Evolutionary conservation across 345 rosid species (phyloP).

Genomic region (Angophora floribunda): DNA sequence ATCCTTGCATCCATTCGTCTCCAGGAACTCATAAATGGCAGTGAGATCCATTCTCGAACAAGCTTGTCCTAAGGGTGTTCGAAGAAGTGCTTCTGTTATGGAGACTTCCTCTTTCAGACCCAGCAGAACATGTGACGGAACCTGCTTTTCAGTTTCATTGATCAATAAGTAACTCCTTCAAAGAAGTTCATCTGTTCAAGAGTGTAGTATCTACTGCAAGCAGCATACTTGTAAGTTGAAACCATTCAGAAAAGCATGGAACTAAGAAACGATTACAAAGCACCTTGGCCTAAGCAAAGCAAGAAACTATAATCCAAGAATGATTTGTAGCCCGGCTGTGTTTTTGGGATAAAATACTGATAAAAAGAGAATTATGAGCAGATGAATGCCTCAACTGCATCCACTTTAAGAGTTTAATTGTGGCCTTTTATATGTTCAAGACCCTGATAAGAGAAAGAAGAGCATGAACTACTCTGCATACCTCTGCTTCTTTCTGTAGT

Average conservation of each 20-base stretch:
- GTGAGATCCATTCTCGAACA: constrained; percentile 32
- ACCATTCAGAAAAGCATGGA: not conserved
- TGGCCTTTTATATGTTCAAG: not conserved
- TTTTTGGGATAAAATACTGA: not conserved
- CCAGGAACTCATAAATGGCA: constrained; percentile 36
- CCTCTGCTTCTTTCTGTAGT: constrained; percentile 40
- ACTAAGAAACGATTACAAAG: not conserved
- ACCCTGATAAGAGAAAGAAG: not conserved
- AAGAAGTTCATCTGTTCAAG: not conserved
- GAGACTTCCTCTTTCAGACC: constrained; percentile 18
- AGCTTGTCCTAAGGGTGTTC: constrained; percentile 38
- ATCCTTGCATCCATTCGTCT: constrained; percentile 29
- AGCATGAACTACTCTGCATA: not conserved
- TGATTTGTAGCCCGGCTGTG: not conserved
- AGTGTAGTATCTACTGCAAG: not conserved
- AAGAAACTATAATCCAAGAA: not conserved
- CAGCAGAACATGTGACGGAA: constrained; percentile 24
- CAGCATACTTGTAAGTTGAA: not conserved
- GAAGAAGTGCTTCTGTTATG: not conserved
- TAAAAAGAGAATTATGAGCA: not conserved
- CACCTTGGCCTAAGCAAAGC: not conserved
- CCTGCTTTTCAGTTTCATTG: constrained; percentile 10
- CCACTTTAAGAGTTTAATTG: not conserved
- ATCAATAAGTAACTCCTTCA: not conserved
- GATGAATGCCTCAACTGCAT: not conserved